phyloP scores from a whole-genome alignment of 768 basidiomycete genomes.

The Myochromella boudieri region DNA sequence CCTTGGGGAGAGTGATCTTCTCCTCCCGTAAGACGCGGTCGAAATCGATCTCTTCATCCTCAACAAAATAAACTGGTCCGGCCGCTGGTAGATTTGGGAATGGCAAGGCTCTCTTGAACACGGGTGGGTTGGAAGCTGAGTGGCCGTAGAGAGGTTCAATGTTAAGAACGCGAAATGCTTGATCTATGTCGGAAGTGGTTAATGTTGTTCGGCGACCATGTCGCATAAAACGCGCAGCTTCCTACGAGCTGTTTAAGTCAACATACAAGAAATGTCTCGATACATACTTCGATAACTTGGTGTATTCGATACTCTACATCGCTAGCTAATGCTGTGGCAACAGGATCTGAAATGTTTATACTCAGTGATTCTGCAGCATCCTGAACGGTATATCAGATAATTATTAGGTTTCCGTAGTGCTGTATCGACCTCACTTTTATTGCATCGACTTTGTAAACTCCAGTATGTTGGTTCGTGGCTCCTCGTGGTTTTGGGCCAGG shows the following conservation, averaged over 20 bases:
- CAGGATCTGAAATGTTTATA: slow-evolving; percentile 75
- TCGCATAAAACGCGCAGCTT: slow-evolving; percentile 96
- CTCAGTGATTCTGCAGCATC: slow-evolving; percentile 90
- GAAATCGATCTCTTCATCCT: slow-evolving; percentile 98
- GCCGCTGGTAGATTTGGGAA: slow-evolving; percentile 49
- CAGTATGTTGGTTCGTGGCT: slow-evolving; percentile 49
- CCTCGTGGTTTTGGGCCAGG: slow-evolving; percentile 50
- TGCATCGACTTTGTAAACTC: slow-evolving; percentile 62
- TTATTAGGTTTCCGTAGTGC: neutral
- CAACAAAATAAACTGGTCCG: slow-evolving; percentile 82
- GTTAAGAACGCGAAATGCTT: slow-evolving; percentile 90
- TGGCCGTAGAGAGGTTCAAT: slow-evolving; percentile 95
- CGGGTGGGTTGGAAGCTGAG: slow-evolving; percentile 62
- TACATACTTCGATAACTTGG: slow-evolving; percentile 84
- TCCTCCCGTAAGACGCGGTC: slow-evolving; percentile 74
- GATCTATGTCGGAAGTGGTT: slow-evolving; percentile 88
- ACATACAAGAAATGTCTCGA: neutral
- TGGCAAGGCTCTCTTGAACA: slow-evolving; percentile 60
- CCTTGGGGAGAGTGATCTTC: slow-evolving; percentile 76
- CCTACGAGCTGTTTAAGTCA: slow-evolving; percentile 43
- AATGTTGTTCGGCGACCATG: slow-evolving; percentile 90
- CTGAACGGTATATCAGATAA: slow-evolving; percentile 35
- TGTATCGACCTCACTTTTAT: slow-evolving; percentile 47
- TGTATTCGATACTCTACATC: slow-evolving; percentile 97
- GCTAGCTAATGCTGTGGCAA: slow-evolving; percentile 84